A percentile compares a stretch with the other conserved stretches of the same genome.
Evolutionary conservation across 441 rosid species (phyloP).

Genomic region (Brassica hybrid): DNA sequence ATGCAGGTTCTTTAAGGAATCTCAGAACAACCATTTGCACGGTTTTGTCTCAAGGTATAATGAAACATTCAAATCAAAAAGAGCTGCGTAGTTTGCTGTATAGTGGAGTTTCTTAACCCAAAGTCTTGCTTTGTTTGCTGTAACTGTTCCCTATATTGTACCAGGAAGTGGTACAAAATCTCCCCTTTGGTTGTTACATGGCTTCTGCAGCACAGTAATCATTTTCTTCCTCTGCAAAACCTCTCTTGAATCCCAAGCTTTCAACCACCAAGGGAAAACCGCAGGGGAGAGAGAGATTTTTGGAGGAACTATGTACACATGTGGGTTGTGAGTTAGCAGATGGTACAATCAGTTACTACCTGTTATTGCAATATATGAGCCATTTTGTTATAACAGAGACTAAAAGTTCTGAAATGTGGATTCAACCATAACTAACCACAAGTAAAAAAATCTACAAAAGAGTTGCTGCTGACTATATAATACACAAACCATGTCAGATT

Average conservation of each 20-base stretch:
- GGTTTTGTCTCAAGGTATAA: slow-evolving; percentile 61
- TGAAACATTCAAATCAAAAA: slow-evolving; percentile 10
- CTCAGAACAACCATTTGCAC: slow-evolving; percentile 34
- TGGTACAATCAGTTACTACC: slow-evolving; percentile 64
- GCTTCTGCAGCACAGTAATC: slow-evolving; percentile 48
- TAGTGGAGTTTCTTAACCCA: too few relatives aligned
- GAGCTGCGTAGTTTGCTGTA: background rate
- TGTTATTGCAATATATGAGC: too few relatives aligned
- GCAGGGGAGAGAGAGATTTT: slow-evolving; percentile 52
- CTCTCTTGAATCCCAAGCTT: slow-evolving; percentile 64
- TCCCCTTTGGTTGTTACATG: slow-evolving; percentile 49
- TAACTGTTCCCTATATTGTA: slow-evolving; percentile 70
- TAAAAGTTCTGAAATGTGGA: too few relatives aligned
- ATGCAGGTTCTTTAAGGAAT: slow-evolving; percentile 68
- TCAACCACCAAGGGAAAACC: slow-evolving; percentile 55
- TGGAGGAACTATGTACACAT: slow-evolving; percentile 67
- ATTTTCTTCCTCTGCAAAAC: slow-evolving; percentile 62
- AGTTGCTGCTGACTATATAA: too few relatives aligned
- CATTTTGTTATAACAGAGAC: too few relatives aligned
- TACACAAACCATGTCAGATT: slow-evolving; percentile 26
- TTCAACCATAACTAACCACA: too few relatives aligned
- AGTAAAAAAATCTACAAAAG: background rate
- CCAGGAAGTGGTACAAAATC: slow-evolving; percentile 77
- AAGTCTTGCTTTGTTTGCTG: slow-evolving; percentile 18
- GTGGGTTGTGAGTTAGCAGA: slow-evolving; percentile 71